phyloP scores from a whole-genome alignment of 805 yeast species.

The Yamadazyma ubonensis region DNA sequence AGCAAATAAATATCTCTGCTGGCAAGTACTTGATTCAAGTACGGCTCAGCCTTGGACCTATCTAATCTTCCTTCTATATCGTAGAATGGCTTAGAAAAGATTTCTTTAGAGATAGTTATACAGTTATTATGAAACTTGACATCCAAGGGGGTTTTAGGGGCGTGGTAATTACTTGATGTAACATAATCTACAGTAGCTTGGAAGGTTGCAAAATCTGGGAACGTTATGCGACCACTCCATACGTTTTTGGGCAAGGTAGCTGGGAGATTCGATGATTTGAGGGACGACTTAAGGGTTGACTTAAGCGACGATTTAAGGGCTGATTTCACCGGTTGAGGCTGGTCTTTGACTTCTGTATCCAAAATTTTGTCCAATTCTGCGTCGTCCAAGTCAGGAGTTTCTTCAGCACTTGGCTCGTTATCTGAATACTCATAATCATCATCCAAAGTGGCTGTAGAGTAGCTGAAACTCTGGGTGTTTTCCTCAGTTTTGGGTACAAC shows the following conservation, averaged over 20 bases:
- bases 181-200: slow-evolving; percentile 36
- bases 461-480: slow-evolving; percentile 14
- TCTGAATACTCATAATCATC: slow-evolving; percentile 21
- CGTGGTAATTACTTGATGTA: slow-evolving; percentile 29
- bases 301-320: slow-evolving; percentile 3
- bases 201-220: slow-evolving; percentile 51
- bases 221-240: slow-evolving; percentile 51
- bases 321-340: slow-evolving; percentile 7
- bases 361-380: slow-evolving; percentile 36
- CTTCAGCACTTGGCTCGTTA: slow-evolving; percentile 18
- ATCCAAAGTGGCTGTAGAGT: slow-evolving; percentile 21
- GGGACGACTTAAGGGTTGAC: slow-evolving; percentile 8
- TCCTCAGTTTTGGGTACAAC: not conserved
- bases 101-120: slow-evolving; percentile 27
- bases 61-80: slow-evolving; percentile 66
- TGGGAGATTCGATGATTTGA: slow-evolving; percentile 8
- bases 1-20: slow-evolving; percentile 56
- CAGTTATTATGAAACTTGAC: slow-evolving; percentile 24
- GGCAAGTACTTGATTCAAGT: slow-evolving; percentile 46
- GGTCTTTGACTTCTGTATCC: slow-evolving; percentile 14
- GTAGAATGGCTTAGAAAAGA: slow-evolving; percentile 31
- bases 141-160: slow-evolving; percentile 18
- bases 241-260: slow-evolving; percentile 18
- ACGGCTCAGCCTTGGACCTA: slow-evolving; percentile 51
- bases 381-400: slow-evolving; percentile 19